phyloP scores from a whole-genome alignment of 2,329 filamentous ascomycete genomes.

The Juglanconis oblonga region DNA sequence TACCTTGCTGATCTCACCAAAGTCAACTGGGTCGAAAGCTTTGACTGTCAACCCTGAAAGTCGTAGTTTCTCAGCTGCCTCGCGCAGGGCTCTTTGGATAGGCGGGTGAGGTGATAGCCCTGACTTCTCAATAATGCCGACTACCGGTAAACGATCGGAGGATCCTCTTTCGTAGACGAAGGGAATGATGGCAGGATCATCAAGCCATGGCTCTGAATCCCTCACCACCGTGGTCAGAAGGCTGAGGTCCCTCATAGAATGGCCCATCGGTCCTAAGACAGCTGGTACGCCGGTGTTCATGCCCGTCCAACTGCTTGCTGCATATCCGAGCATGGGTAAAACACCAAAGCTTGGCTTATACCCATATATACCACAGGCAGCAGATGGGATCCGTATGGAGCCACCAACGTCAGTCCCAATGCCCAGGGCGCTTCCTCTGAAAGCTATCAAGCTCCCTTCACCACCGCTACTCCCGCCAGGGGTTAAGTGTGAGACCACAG shows the following conservation, averaged over 20 bases:
- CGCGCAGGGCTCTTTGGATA: slow-evolving; percentile 17
- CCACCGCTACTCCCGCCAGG: slow-evolving; percentile 25
- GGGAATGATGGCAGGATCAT: slow-evolving; percentile 24
- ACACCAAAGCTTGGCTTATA: slow-evolving; percentile 30
- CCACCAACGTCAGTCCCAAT: slow-evolving; percentile 26
- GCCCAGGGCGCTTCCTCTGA: slow-evolving; percentile 24
- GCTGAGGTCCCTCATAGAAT: slow-evolving; percentile 26
- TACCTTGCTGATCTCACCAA: slow-evolving; percentile 28
- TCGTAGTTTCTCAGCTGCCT: slow-evolving; percentile 25
- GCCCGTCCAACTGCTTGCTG: slow-evolving; percentile 27
- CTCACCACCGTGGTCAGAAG: slow-evolving; percentile 24
- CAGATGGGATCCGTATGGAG: slow-evolving; percentile 22
- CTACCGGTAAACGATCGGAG: slow-evolving; percentile 23
- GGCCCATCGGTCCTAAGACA: slow-evolving; percentile 26
- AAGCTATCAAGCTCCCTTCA: slow-evolving; percentile 23
- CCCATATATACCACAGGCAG: slow-evolving; percentile 29
- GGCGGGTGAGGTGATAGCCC: slow-evolving; percentile 30
- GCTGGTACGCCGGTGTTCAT: slow-evolving; percentile 29
- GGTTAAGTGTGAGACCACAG: slow-evolving; percentile 21
- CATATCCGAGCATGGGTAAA: slow-evolving; percentile 30
- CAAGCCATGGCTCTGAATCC: slow-evolving; percentile 24
- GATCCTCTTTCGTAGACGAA: slow-evolving; percentile 20
- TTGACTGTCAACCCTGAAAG: slow-evolving; percentile 28
- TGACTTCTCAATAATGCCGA: slow-evolving; percentile 28
- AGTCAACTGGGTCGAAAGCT: slow-evolving; percentile 29